Evolutionary conservation across 352 stramenopile genomes (phyloP).

Genomic region (Phytopythium montanum): DNA sequence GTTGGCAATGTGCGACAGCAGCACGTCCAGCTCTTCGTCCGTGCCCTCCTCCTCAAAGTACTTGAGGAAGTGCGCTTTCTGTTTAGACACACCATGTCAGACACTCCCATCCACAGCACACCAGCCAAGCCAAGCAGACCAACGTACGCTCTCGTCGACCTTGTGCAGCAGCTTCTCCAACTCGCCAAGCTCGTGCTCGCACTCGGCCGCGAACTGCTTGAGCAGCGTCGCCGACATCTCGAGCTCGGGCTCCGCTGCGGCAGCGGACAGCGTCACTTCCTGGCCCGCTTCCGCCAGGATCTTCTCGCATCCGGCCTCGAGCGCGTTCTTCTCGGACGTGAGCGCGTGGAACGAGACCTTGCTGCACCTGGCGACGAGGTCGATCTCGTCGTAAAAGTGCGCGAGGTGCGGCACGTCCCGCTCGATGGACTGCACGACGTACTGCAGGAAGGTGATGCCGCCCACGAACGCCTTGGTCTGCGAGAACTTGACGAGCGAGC

Average conservation of each 20-base stretch:
- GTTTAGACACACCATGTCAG: not conserved
- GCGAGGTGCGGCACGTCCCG: constrained; percentile 69
- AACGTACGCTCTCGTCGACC: constrained; percentile 46
- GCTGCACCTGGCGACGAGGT: constrained; percentile 67
- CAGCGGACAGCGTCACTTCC: constrained; percentile 13
- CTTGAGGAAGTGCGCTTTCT: constrained; percentile 75
- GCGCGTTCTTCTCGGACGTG: constrained; percentile 60
- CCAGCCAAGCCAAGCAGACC: not conserved
- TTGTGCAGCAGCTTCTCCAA: constrained; percentile 48
- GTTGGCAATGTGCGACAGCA: constrained; percentile 69
- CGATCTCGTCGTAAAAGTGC: constrained; percentile 75
- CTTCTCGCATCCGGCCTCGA: constrained; percentile 59
- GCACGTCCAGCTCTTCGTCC: constrained; percentile 69
- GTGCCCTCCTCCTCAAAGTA: constrained; percentile 85
- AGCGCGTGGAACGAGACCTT: constrained; percentile 68
- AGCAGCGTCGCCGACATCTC: constrained; percentile 45
- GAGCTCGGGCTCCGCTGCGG: constrained; percentile 23
- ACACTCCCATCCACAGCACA: not conserved
- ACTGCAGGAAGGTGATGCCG: constrained; percentile 80
- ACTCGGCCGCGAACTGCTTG: constrained; percentile 54
- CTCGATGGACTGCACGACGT: constrained; percentile 85
- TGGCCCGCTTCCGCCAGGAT: constrained; percentile 47
- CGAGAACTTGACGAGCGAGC: constrained; percentile 80
- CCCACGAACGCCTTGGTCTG: constrained; percentile 86
- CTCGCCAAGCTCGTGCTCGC: constrained; percentile 51